Base-by-base conservation (phyloP, 208 protist genomes). In the Naegleria gruberi region DNA sequence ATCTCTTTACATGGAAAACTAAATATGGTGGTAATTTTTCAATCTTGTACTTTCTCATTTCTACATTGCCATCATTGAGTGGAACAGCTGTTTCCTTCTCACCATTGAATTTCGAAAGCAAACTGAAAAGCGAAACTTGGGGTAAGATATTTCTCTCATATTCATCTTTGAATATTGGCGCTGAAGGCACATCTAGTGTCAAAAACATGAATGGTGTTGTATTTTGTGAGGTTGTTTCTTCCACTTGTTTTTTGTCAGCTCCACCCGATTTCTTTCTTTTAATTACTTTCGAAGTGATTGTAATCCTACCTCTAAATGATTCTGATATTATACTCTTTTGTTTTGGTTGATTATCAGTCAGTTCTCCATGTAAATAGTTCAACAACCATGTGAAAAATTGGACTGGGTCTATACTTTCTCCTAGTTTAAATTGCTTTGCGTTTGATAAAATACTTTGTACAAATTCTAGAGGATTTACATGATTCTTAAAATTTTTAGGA, bases 371-470 rank as follows among this genome's bases (percentile, higher is more conserved):
- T 2, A 96, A 34, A 0, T 74, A 40, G 91, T 96, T 96, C 41
- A 97, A 85, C 4, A 96, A 91, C 96, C 96, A 97, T 26, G 91
- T 90, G 40, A 96, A 82, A 41, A 97, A 95, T 3, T 96, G 92
- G 1, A 95, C 37, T 0, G 96, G 95, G 77, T 97, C 95, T 1
- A 81, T 43, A 19, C 91, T 92, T 65, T 85, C 26, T 30, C 90
- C 86, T 10, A 43, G 40, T 37, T 77, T 46, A 37, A 89, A 89
- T 43, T 77, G n/a, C 30, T 89, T 89, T 10, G 43, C 12, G 19
- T 37, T 57, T 19, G 23, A 4, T 5, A 37, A 82, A 92, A 90
- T 42, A 0, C 89, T 92, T 90, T 96, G 94, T 34, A 96, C 19
- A 17, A 97, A 87, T 90, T 96, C 95, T 90, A 96, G 96, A 7